These are phyloP conservation scores for Colletotrichum abscissum DNA, from an alignment of 2,329 filamentous ascomycete species.

Conservation along the genomic window DNA sequence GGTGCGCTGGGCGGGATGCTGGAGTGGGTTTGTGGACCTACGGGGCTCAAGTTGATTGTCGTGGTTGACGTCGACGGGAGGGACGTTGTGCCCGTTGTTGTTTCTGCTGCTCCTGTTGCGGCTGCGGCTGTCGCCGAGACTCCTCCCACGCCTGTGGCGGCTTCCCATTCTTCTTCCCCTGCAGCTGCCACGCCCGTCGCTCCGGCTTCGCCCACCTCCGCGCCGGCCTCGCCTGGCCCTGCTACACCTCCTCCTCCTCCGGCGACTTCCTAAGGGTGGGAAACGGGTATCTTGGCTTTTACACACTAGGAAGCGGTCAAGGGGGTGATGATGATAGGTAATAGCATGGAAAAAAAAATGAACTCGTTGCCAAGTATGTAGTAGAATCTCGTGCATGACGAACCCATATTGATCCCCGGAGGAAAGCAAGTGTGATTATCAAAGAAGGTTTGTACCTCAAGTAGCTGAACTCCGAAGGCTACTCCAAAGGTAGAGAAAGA, in stretches of 20 bases:
- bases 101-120: background rate
- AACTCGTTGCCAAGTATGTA: rapidly evolving
- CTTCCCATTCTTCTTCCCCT: background rate
- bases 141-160: background rate
- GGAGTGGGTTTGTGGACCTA: conserved; percentile 17
- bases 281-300: too few species aligned
- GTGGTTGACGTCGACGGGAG: conserved; percentile 11
- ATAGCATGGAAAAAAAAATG: rapidly evolving
- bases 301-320: background rate
- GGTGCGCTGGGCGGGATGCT: background rate
- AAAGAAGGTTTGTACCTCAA: too few species aligned
- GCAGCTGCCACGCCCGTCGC: background rate
- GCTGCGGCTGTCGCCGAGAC: background rate
- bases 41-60: conserved; percentile 22
- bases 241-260: background rate
- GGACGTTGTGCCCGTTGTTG: background rate
- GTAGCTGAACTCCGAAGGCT: too few species aligned
- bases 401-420: too few species aligned
- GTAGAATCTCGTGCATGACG: rapidly evolving
- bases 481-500: too few species aligned
- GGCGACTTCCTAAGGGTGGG: background rate
- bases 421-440: too few species aligned
- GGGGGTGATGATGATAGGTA: too few species aligned
- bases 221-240: background rate
- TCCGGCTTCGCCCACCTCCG: background rate